Evolutionary conservation across 148 eudicot species (phyloP), one percentile per base, ranked within the genome.

Genomic region (Silene uniflora): DNA sequence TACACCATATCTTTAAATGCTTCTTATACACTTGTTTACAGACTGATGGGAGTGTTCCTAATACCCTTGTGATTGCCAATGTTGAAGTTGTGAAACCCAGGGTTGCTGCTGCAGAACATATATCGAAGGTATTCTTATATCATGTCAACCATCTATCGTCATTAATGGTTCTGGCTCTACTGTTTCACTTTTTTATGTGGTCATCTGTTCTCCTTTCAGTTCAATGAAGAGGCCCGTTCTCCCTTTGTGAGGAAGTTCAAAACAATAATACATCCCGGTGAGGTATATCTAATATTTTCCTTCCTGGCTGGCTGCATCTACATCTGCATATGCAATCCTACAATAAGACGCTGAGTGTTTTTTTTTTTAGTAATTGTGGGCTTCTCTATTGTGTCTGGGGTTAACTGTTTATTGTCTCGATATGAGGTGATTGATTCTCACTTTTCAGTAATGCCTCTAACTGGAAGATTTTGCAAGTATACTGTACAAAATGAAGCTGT

Each of bases 71-170:
- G 66, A 89, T 95, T 62, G 98, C 98, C 62, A 92, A 92, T 73
- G 93, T 92, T 76, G 98, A 95, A 83, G 87, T 95, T 72, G 97
- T 95, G 52, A 95, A 95, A 82, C 88, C 98, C 39, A 87, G 98
- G 80, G 93, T 95, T 86, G 98, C 98, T 66, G 98, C 98, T 63
- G 98, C 98, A 14, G 97, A 95, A 79, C 98, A 95, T 80, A 95
- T 95, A 79, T 88, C 98, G 29, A 93, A 91, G 93, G 98, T 92
- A 21, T 74, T 32, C 42, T 21, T 12, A 44, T 68, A 39, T 42
- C 19, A 35, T 47, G 24, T 67, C 25, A 13, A 42, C 23, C 32
- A 13, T 52, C 12, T 54, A 18, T 59, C 49, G 21, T 23, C 55
- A 35, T 46, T 61, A 67, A 23, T 69, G n/a, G 18, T 56, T 67